A percentile compares a stretch with the other conserved stretches of the same genome.
Conservation (phyloP, 306 rosid genomes). For the Cucumis hystrix region DNA sequence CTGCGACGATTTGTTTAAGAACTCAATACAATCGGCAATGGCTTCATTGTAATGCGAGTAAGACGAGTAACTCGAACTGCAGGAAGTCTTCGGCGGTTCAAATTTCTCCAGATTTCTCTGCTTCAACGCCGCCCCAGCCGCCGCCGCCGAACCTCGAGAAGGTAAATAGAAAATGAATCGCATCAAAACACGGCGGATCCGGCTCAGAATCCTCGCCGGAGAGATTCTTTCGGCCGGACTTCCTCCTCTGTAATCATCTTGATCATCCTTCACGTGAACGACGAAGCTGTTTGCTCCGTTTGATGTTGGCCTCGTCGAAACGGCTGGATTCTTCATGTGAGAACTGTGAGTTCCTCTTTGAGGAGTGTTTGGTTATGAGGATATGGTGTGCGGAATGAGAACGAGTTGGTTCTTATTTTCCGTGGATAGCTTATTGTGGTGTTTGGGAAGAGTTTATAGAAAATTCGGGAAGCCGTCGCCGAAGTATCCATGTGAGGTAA, state of each 20-base stretch:
- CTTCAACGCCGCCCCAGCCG: neutral
- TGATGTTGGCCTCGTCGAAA: neutral
- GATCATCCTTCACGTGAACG: neutral
- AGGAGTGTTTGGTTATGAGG: neutral
- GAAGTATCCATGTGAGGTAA: conserved; percentile 1
- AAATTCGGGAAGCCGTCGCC: neutral
- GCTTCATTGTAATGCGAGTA: conserved; percentile 64
- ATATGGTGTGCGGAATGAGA: neutral
- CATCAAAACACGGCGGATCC: neutral
- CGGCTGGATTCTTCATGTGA: neutral
- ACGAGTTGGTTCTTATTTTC: neutral
- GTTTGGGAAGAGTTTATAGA: neutral
- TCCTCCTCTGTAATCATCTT: neutral
- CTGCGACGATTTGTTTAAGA: conserved; percentile 66
- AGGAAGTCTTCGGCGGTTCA: conserved; percentile 71
- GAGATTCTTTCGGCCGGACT: neutral
- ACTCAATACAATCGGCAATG: conserved; percentile 69
- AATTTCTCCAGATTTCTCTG: conserved; percentile 17
- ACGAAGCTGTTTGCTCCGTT: neutral
- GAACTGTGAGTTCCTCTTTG: neutral
- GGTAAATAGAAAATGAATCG: neutral
- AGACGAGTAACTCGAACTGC: conserved; percentile 58
- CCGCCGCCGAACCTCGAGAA: neutral
- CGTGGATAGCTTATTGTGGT: neutral
- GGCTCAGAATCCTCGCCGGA: neutral